A percentile compares a stretch with the other conserved stretches of the same genome.
These are phyloP conservation scores for Fusarium sp. DNA, from an alignment of 2,329 filamentous ascomycete genomes.

Conservation along the genomic window DNA sequence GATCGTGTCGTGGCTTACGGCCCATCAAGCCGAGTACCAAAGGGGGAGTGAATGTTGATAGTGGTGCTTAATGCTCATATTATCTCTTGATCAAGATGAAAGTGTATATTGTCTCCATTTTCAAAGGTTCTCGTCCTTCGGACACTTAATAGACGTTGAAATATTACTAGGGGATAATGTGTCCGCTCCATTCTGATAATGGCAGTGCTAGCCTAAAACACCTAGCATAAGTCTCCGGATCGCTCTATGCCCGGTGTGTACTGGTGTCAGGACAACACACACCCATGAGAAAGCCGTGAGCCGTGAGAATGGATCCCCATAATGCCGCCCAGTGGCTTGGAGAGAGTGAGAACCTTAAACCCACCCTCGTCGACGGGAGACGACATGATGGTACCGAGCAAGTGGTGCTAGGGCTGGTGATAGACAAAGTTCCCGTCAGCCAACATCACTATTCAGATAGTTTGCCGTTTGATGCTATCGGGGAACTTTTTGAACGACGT, in stretches of 20 bases:
- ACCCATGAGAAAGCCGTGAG: slow-evolving; percentile 21
- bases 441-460: background rate
- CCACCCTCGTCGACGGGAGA: slow-evolving; percentile 42
- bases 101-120: background rate
- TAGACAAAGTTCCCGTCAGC: slow-evolving; percentile 20
- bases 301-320: slow-evolving; percentile 34
- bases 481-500: background rate
- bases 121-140: background rate
- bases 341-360: slow-evolving; percentile 52
- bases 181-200: slow-evolving; percentile 35
- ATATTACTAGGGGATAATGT: slow-evolving; percentile 10
- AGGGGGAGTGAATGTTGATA: background rate
- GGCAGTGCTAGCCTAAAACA: slow-evolving; percentile 21
- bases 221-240: slow-evolving; percentile 27
- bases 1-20: slow-evolving; percentile 24
- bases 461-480: background rate
- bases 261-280: slow-evolving; percentile 13
- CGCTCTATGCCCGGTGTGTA: slow-evolving; percentile 13
- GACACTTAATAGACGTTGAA: slow-evolving; percentile 7
- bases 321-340: slow-evolving; percentile 44
- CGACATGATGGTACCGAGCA: slow-evolving; percentile 33
- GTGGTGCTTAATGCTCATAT: background rate
- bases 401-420: slow-evolving; percentile 17
- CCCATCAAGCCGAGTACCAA: slow-evolving; percentile 5
- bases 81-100: background rate